phyloP scores from a whole-genome alignment of 495 filamentous ascomycete species.

The Neurospora sp. region DNA sequence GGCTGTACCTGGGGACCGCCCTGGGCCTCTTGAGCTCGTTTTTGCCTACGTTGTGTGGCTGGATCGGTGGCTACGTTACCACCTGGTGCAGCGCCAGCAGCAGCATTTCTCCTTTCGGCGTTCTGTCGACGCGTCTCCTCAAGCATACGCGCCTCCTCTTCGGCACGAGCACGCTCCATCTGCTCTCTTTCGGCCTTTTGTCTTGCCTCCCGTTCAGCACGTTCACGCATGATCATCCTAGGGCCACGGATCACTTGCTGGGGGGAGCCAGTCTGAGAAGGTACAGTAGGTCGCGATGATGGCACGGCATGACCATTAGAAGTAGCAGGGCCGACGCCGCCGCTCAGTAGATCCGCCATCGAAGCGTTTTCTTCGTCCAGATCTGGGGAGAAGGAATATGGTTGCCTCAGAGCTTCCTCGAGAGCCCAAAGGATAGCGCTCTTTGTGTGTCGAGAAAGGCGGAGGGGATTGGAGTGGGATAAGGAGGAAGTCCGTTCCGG shows the following conservation, averaged over 20 bases:
- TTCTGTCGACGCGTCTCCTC: conserved; percentile 40
- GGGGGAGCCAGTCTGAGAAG: conserved; percentile 40
- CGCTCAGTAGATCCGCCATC: conserved; percentile 76
- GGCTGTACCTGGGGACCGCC: conserved; percentile 4
- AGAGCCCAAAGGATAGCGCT: conserved; percentile 80
- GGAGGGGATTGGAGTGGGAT: conserved; percentile 16
- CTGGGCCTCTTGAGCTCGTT: conserved; percentile 20
- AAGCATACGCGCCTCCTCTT: conserved; percentile 44
- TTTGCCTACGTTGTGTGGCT: conserved; percentile 32
- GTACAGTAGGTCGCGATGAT: conserved; percentile 28
- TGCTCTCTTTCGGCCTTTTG: conserved; percentile 51
- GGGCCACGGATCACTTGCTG: conserved; percentile 45
- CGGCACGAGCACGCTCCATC: conserved; percentile 38
- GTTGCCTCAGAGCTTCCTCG: conserved; percentile 80
- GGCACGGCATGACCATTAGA: conserved; percentile 41
- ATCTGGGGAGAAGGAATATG: conserved; percentile 76
- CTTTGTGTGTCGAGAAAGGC: conserved; percentile 36
- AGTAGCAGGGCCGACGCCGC: conserved; percentile 36
- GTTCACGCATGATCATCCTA: conserved; percentile 67
- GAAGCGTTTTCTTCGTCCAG: conserved; percentile 82
- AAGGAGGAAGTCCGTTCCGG: conserved; percentile 8
- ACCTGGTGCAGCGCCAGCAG: conserved; percentile 51
- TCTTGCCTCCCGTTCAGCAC: conserved; percentile 52
- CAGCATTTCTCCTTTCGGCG: conserved; percentile 40
- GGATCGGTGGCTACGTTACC: conserved; percentile 22